Evolutionary conservation across 805 yeast genomes (phyloP), one percentile per base, ranked within the genome.

Genomic region (Cyberlindnera japonica): DNA sequence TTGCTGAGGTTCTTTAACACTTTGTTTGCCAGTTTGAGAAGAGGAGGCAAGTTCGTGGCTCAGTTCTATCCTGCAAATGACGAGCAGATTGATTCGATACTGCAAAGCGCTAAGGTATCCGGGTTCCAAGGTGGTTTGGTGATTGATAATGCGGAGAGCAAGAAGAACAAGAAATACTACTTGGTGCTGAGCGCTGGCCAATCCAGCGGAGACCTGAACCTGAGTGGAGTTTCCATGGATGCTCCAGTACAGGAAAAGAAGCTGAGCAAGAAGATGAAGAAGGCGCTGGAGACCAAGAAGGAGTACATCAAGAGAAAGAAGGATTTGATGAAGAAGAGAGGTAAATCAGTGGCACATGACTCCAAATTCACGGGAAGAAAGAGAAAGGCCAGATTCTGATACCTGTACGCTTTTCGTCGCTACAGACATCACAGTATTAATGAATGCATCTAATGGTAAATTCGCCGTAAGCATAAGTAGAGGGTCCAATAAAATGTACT

Each of bases 41-140:
- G 95, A 59, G 99, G 99, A 35, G 99, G 99, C 6, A 93, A 93
- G 64, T 95, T 91, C 50, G 96, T 87, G 20, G 96, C 96, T 16
- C 99, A 93, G 64, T 93, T 91, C 60, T 93, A 93, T 64, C 99
- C 99, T 10, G 79, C 80, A 61, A 85, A 89, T 63, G 96, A 93
- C 49, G 75, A 71, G 23, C 98, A 93, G 62, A 79, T 81, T 9
- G 83, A 86, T 44, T 73, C 77, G 35, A 87, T 93, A 22, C 67
- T 86, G 39, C 72, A 73, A 28, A 85, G 95, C 18, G 98, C 99
- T 9, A 91, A 89, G 62, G 81, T 84, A 6, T 83, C 97, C 0
- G 99, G 99, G 1, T 93, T 93, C 62, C 91, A 88, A 42, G 97
- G 99, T 57, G 99, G 99, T 48, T 71, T 91, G 50, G 89, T 93